A percentile compares a stretch with the other conserved stretches of the same genome.
These are phyloP conservation scores for Fusarium oligoseptatum DNA, from an alignment of 2,329 filamentous ascomycete genomes.

Conservation along the genomic window DNA sequence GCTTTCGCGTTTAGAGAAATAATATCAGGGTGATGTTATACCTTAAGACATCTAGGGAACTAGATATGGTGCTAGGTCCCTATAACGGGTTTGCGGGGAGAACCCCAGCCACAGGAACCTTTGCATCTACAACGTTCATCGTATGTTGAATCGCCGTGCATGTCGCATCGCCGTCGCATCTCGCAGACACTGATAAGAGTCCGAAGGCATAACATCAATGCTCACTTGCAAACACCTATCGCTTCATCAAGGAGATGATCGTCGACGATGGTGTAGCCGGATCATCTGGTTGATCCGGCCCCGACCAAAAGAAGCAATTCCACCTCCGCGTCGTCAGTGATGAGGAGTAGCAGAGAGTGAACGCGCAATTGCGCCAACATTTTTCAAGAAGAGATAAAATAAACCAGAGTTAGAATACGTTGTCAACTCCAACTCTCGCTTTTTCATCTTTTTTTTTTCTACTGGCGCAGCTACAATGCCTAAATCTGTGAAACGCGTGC, in stretches of 20 bases:
- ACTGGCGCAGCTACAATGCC: slow-evolving; percentile 30
- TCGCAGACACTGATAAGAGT: background rate
- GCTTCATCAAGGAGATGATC: background rate
- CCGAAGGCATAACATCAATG: background rate
- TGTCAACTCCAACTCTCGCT: background rate
- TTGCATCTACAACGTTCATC: background rate
- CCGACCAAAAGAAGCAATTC: slow-evolving; percentile 35
- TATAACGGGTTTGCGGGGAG: background rate
- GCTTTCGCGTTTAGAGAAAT: background rate
- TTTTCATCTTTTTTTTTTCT: background rate
- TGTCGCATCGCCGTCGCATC: background rate
- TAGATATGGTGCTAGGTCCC: background rate
- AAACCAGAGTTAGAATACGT: background rate
- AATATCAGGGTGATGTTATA: background rate
- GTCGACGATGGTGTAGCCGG: background rate
- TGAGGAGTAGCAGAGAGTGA: background rate
- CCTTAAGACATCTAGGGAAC: background rate
- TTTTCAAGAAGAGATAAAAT: background rate
- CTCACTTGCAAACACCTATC: background rate
- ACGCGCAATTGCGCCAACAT: slow-evolving; percentile 2
- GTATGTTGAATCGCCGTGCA: background rate
- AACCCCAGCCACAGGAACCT: background rate
- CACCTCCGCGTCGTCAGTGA: slow-evolving; percentile 1
- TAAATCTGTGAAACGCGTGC: slow-evolving; percentile 52
- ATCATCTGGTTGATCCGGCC: slow-evolving; percentile 19